phyloP scores from a whole-genome alignment of 495 filamentous ascomycete genomes.

The Annulohypoxylon bovei region DNA sequence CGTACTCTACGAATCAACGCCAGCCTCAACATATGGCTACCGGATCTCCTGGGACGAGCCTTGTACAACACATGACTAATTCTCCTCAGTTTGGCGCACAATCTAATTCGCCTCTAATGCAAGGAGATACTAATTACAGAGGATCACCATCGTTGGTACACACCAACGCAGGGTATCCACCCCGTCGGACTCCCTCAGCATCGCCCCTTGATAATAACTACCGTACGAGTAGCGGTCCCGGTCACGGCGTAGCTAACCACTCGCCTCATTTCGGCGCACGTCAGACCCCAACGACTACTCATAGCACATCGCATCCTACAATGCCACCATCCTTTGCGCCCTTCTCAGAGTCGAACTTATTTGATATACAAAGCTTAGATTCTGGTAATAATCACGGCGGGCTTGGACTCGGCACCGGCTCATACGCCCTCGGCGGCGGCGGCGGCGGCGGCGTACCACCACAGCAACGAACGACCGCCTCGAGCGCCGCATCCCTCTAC shows the following conservation, averaged over 20 bases:
- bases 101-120: slow-evolving; percentile 48
- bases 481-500: slow-evolving; percentile 39
- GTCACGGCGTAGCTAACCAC: slow-evolving; percentile 50
- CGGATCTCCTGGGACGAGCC: slow-evolving; percentile 45
- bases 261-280: slow-evolving; percentile 50
- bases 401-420: slow-evolving; percentile 37
- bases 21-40: slow-evolving; percentile 55
- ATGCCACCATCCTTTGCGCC: slow-evolving; percentile 40
- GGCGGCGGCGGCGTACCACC: slow-evolving; percentile 38
- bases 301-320: slow-evolving; percentile 42
- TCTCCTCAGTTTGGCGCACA: slow-evolving; percentile 57
- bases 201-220: slow-evolving; percentile 52
- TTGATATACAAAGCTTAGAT: slow-evolving; percentile 53
- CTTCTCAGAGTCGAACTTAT: slow-evolving; percentile 49
- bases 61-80: slow-evolving; percentile 53
- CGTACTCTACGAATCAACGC: slow-evolving; percentile 54
- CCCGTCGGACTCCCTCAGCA: slow-evolving; percentile 51
- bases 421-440: slow-evolving; percentile 43
- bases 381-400: slow-evolving; percentile 44
- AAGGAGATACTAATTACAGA: slow-evolving; percentile 53
- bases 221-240: slow-evolving; percentile 38
- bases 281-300: slow-evolving; percentile 42
- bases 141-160: slow-evolving; percentile 49
- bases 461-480: slow-evolving; percentile 45
- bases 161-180: slow-evolving; percentile 46